Conservation (phyloP, 2,329 filamentous ascomycete genomes). For the Incumbomyces delicatus region DNA sequence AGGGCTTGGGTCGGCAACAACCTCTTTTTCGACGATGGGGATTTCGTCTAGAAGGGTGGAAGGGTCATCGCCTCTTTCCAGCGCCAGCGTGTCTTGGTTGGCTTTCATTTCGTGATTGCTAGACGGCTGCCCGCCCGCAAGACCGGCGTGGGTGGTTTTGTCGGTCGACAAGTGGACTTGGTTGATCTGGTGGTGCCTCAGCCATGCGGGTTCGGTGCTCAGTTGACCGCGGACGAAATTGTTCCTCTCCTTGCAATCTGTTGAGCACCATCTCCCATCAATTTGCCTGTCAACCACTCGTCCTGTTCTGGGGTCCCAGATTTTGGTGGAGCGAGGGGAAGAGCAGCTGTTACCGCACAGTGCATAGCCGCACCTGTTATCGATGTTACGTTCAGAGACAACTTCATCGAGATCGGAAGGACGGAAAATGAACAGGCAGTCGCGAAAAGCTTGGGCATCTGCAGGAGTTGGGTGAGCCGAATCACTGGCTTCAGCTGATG, state of each 20-base stretch:
- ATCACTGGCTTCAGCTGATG: conserved; percentile 42
- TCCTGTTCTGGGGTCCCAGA: conserved; percentile 48
- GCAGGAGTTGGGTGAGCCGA: conserved; percentile 44
- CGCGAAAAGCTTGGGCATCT: conserved; percentile 58
- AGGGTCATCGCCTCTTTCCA: conserved; percentile 37
- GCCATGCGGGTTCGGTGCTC: conserved; percentile 74
- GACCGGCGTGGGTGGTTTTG: conserved; percentile 39
- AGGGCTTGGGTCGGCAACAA: neutral
- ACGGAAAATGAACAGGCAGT: conserved; percentile 63
- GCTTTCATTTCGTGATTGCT: conserved; percentile 20
- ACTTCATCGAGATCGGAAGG: conserved; percentile 83
- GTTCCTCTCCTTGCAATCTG: conserved; percentile 66
- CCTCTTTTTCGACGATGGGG: conserved; percentile 1
- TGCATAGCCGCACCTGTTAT: conserved; percentile 70
- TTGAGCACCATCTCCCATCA: conserved; percentile 78
- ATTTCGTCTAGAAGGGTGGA: neutral
- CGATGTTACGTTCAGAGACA: conserved; percentile 78
- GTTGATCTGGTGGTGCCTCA: conserved; percentile 52
- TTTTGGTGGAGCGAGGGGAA: conserved; percentile 46
- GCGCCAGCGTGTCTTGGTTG: conserved; percentile 41
- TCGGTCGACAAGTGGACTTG: conserved; percentile 51
- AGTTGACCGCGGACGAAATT: conserved; percentile 85
- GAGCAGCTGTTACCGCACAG: conserved; percentile 62
- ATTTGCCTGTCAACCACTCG: conserved; percentile 62
- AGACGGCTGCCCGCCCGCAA: conserved; percentile 29